Base-by-base conservation (phyloP, 192 early-diverging fungal species). In the Powellomyces hirtus region DNA sequence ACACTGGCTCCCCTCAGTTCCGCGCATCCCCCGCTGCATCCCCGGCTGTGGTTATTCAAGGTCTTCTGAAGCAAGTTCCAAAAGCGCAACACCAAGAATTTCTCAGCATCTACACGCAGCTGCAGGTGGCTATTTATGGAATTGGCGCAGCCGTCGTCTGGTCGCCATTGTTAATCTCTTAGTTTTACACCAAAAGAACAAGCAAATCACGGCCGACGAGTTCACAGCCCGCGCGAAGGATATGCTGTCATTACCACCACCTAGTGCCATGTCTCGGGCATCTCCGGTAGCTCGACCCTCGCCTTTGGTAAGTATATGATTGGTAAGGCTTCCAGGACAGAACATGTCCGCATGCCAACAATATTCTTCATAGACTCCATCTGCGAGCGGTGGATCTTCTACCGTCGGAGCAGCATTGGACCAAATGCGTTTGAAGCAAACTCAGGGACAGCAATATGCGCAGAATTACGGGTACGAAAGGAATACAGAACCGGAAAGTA, bases 191-290 rank as follows among this genome's bases (percentile, higher is more conserved):
- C n/a, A n/a, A n/a, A n/a, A n/a, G 34, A 58, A 58, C 30, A 58
- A 58, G 35, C 38, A 29, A 1, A 16, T 62, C 13, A 38, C 59
- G 0, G 50, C 55, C n/a, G 53, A 67, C 10, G 42, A 67, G 42
- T 67, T 67, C 33, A 52, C 50, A 22, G 51, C 22, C n/a, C 51
- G 55, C 0, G 65, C 65, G 22, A 56, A 67, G 40, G 65, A 29
- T 36, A 58, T 67, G 65, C 62, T 64, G 7, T 34, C 53, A 31
- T 24, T 49, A 24, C 46, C 46, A 16, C 5, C 2, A 49, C 26
- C 46, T 49, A n/a, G n/a, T n/a, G 46, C 46, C 14, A 18, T 24
- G 46, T 49, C 46, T 16, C 2, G n/a, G n/a, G n/a, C n/a, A n/a
- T n/a, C n/a, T n/a, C n/a, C n/a, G n/a, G n/a, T n/a, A 18, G 26